phyloP scores from a whole-genome alignment of 1,139 yeast genomes.

The Nakaseomyces delphensis region DNA sequence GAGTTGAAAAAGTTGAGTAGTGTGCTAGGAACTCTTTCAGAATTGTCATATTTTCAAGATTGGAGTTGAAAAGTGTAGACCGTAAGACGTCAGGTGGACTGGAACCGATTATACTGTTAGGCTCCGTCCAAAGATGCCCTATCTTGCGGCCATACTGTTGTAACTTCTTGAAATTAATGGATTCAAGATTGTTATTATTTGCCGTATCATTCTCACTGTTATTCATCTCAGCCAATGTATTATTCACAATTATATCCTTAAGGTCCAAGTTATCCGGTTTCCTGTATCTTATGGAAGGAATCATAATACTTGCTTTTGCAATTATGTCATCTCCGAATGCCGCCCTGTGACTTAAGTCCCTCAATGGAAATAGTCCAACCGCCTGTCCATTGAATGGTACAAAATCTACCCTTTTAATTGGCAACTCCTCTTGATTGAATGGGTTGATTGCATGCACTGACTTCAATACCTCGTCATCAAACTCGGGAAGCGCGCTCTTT shows the following conservation, averaged over 20 bases:
- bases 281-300: background rate
- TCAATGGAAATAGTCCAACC: conserved; percentile 2
- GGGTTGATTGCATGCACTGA: conserved; percentile 4
- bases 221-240: background rate
- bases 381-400: background rate
- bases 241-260: background rate
- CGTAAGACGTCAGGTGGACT: conserved; percentile 23
- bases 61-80: conserved; percentile 14
- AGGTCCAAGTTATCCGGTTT: background rate
- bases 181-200: background rate
- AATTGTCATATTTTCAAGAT: conserved; percentile 10
- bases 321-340: background rate
- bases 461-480: background rate
- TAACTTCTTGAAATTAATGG: conserved; percentile 7
- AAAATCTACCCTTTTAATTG: background rate
- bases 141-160: conserved; percentile 8
- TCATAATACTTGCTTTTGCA: background rate
- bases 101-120: conserved; percentile 8
- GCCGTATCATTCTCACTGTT: conserved; percentile 1
- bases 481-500: conserved; percentile 2
- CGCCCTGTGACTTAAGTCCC: background rate
- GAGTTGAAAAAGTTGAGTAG: conserved; percentile 12
- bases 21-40: conserved; percentile 19
- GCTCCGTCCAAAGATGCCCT: conserved; percentile 13
- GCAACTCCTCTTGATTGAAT: background rate